Evolutionary conservation across 495 filamentous ascomycete species (phyloP), one percentile per base, ranked within the genome.

Genomic region (Chaetomium tenue): DNA sequence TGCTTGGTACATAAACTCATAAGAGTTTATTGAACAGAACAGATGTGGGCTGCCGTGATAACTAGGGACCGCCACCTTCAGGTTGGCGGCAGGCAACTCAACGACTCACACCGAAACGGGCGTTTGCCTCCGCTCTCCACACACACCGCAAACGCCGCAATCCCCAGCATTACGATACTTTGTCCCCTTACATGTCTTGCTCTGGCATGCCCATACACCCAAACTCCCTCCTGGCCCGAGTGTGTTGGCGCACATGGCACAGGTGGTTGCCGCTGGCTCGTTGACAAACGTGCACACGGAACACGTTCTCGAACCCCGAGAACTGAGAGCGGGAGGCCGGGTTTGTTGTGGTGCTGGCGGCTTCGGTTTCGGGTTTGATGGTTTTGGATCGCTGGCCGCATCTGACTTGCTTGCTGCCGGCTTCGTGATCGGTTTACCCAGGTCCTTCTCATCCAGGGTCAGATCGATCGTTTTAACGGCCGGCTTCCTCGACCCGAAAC

Each of bases 221-320:
- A 77, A 71, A 37, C 86, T 75, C 48, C 77, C 79, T 15, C 70
- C 58, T 0, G 79, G 71, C 44, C 86, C 75, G 20, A 92, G 77
- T 9, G 91, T 88, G 65, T 91, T 83, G 28, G 85, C 80, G 66
- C 89, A 92, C 51, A 85, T 81, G 4, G 72, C 70, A 70, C 89
- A 92, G 13, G 83, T 86, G 2, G 83, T 68, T 23, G 83, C 75
- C 25, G 63, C 58, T 0, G 64, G 48, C 12, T 78, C 77, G 70
- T 89, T 91, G 28, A 71, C 70, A 63, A 88, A 82, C 3, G 88
- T 88, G 69, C 89, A 92, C 52, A 88, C 74, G 0, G 82, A 74
- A 64, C 89, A 91, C 12, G 63, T 62, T 26, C 58, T 47, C 28
- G 62, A 33, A n/a, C 30, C 44, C 33, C 44, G 4, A 37, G 23